A percentile compares a stretch with the other conserved stretches of the same genome.
phyloP scores from a whole-genome alignment of 2,329 filamentous ascomycete species.

The Hypoxylon sp. region DNA sequence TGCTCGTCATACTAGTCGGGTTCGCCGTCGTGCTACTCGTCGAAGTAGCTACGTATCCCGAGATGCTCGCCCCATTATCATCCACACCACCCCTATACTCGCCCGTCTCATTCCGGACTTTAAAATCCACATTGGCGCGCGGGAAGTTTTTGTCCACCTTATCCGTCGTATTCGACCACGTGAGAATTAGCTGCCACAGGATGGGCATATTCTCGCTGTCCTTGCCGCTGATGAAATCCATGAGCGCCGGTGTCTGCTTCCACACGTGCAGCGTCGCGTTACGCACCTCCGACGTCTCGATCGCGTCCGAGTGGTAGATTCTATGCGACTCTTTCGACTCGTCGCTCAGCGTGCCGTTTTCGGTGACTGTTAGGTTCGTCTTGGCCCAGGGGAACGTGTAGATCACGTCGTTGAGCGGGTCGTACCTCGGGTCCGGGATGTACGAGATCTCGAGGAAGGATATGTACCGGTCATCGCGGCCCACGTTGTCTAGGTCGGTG shows the following conservation, averaged over 20 bases:
- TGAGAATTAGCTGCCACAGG: constrained; percentile 16
- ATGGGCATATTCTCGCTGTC: background rate
- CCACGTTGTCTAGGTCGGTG: constrained; percentile 14
- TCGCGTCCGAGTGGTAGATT: constrained; percentile 1
- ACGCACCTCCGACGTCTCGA: constrained; percentile 20
- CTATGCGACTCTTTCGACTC: background rate
- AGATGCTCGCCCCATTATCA: constrained; percentile 17
- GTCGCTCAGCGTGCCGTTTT: constrained; percentile 30
- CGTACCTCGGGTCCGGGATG: constrained; percentile 3
- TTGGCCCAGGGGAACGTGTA: constrained; percentile 37
- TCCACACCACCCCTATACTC: constrained; percentile 16
- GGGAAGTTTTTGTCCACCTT: constrained; percentile 18
- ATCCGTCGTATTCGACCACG: constrained; percentile 24
- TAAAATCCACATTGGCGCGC: constrained; percentile 34
- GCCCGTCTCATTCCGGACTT: constrained; percentile 36
- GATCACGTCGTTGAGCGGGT: constrained; percentile 23
- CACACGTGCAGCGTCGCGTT: constrained; percentile 42
- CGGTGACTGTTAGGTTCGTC: constrained; percentile 10
- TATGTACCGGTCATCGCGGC: constrained; percentile 17
- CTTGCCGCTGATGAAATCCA: constrained; percentile 22
- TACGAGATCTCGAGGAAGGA: constrained; percentile 33
- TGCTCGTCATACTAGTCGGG: constrained; percentile 1
- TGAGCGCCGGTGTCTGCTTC: constrained; percentile 24
- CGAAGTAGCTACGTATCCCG: background rate
- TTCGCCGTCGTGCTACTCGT: constrained; percentile 1